Conservation (phyloP, 2,329 filamentous ascomycete species). For the Cordyceps militaris region DNA sequence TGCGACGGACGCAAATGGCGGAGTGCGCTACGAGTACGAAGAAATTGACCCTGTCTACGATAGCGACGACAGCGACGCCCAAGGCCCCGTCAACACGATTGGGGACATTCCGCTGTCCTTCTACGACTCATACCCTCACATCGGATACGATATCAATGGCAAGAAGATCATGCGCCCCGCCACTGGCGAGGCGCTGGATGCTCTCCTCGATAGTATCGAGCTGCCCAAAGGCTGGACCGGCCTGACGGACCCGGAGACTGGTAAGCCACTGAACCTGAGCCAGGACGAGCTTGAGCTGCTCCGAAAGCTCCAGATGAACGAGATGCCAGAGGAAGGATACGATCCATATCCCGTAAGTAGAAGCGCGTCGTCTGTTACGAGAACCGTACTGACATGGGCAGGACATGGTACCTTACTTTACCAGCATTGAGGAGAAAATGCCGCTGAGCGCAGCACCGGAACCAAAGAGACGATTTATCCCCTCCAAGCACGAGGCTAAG, state of each 20-base stretch:
- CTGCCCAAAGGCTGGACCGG: conserved; percentile 96
- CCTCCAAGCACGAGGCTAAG: conserved; percentile 95
- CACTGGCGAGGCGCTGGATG: conserved; percentile 87
- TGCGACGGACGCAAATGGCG: conserved; percentile 80
- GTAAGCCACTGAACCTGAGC: conserved; percentile 82
- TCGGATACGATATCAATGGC: conserved; percentile 97
- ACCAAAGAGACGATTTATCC: conserved; percentile 89
- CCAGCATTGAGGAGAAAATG: conserved; percentile 85
- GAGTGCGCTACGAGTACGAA: conserved; percentile 81
- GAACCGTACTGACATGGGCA: conserved; percentile 23
- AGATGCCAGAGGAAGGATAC: conserved; percentile 79
- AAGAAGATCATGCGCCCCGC: conserved; percentile 96
- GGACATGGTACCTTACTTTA: conserved; percentile 92
- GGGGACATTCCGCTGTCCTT: conserved; percentile 90
- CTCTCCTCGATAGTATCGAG: conserved; percentile 91
- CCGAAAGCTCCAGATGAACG: conserved; percentile 80
- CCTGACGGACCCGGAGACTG: conserved; percentile 86
- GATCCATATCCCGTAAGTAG: conserved; percentile 75
- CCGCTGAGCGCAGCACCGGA: conserved; percentile 90
- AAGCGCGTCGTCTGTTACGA: background rate
- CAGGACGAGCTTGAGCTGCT: conserved; percentile 84
- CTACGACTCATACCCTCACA: conserved; percentile 96
- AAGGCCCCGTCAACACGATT: conserved; percentile 79
- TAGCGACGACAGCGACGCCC: conserved; percentile 85
- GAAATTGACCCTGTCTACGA: conserved; percentile 95